Evolutionary conservation across 2,329 filamentous ascomycete species (phyloP).

Genomic region (Curvularia eragrostidis): DNA sequence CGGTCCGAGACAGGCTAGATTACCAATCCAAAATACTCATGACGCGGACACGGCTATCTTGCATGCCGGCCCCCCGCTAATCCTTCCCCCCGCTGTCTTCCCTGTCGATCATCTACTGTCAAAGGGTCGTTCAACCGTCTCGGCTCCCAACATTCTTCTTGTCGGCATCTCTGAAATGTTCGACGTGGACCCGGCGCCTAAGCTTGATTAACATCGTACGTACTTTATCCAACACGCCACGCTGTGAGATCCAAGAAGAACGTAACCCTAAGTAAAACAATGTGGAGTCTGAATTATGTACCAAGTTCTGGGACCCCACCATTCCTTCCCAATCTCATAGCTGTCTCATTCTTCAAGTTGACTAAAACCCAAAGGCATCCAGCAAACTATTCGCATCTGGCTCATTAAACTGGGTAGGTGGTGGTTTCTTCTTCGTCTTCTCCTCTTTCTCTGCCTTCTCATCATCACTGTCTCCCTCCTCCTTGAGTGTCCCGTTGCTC

Average conservation of each 20-base stretch:
- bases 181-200: not conserved
- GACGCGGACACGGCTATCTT: not conserved
- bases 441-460: constrained; percentile 52
- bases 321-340: not conserved
- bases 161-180: not conserved
- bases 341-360: not conserved
- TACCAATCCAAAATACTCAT: not conserved
- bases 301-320: not conserved
- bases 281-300: not conserved
- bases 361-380: constrained; percentile 89
- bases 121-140: not conserved
- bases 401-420: constrained; percentile 84
- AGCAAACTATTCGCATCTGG: constrained; percentile 88
- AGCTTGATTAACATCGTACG: not conserved
- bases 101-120: not conserved
- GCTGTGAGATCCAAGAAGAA: not conserved
- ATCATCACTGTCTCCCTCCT: constrained; percentile 23
- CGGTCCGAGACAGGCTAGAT: not conserved
- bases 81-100: not conserved
- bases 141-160: not conserved
- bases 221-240: not conserved
- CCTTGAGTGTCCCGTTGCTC: constrained; percentile 26
- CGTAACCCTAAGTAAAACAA: not conserved
- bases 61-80: not conserved
- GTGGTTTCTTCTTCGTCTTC: constrained; percentile 55